phyloP scores from a whole-genome alignment of 164 flowering plant species.

The Echeveria elegans region DNA sequence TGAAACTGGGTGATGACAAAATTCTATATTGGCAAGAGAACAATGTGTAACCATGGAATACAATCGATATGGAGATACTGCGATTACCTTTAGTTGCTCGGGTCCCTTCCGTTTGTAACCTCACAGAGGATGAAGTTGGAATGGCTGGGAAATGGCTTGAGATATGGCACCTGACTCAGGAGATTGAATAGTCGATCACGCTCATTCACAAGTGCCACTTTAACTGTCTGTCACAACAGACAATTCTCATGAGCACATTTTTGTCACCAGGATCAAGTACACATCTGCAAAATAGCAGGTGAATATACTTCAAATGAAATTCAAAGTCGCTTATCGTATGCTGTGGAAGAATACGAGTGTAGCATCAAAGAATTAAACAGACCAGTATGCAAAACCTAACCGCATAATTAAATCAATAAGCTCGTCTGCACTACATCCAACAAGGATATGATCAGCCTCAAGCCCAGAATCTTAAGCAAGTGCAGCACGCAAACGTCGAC shows the following conservation, averaged over 20 bases:
- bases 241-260: too few relatives aligned
- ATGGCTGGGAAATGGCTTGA: constrained; percentile 81
- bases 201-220: constrained; percentile 73
- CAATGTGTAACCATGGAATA: too few relatives aligned
- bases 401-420: constrained; percentile 95
- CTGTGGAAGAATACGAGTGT: too few relatives aligned
- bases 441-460: constrained; percentile 83
- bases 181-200: constrained; percentile 65
- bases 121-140: constrained; percentile 96
- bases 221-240: constrained; percentile 51
- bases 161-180: constrained; percentile 66
- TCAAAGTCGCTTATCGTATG: not conserved
- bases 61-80: too few relatives aligned
- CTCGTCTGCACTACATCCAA: constrained; percentile 97
- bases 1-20: too few relatives aligned
- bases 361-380: too few relatives aligned
- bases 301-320: not conserved
- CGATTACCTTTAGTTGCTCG: constrained; percentile 81
- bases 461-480: constrained; percentile 93
- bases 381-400: constrained; percentile 22
- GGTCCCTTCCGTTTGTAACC: constrained; percentile 76
- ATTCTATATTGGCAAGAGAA: too few relatives aligned
- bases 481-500: constrained; percentile 77
- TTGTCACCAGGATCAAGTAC: constrained; percentile 97
- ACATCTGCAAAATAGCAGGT: constrained; percentile 45